Evolutionary conservation across 2,329 filamentous ascomycete species (phyloP).

Genomic region (Fusarium nematophilum): DNA sequence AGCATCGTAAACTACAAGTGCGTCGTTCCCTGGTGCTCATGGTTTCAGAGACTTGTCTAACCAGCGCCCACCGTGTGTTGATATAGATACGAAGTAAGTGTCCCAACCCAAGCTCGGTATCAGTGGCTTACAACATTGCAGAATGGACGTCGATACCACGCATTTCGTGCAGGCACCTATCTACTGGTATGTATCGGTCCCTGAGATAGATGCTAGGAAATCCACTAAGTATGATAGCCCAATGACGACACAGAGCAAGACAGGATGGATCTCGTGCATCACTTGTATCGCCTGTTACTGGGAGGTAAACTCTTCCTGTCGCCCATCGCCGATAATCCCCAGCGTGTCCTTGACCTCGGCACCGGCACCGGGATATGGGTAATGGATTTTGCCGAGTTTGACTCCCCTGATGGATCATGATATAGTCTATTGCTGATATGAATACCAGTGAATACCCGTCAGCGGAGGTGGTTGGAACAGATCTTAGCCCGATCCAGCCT

Average conservation of each 20-base stretch:
- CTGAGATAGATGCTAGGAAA: neutral
- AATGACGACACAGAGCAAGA: conserved; percentile 21
- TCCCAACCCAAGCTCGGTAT: neutral
- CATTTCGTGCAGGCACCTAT: conserved; percentile 22
- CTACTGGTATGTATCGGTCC: conserved; percentile 6
- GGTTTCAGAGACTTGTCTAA: neutral
- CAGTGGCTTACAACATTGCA: neutral
- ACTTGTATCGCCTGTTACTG: conserved; percentile 7
- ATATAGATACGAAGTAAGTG: conserved; percentile 14
- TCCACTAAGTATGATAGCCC: neutral
- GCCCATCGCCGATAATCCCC: conserved; percentile 1
- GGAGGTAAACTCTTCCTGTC: conserved; percentile 7
- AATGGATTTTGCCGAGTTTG: conserved; percentile 21
- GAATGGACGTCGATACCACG: conserved; percentile 15
- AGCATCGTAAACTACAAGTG: conserved; percentile 17
- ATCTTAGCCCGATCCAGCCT: conserved; percentile 24
- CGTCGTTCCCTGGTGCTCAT: neutral
- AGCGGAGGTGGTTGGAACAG: conserved; percentile 10
- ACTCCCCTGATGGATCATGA: neutral
- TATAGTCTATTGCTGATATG: neutral
- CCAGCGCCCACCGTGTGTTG: too few relatives aligned
- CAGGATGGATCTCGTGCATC: conserved; percentile 16
- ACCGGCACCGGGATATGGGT: conserved; percentile 18
- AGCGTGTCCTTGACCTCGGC: conserved; percentile 16
- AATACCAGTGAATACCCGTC: conserved; percentile 13